Evolutionary conservation across 257 asterid genomes (phyloP).

Genomic region (Fraxinus americana): DNA sequence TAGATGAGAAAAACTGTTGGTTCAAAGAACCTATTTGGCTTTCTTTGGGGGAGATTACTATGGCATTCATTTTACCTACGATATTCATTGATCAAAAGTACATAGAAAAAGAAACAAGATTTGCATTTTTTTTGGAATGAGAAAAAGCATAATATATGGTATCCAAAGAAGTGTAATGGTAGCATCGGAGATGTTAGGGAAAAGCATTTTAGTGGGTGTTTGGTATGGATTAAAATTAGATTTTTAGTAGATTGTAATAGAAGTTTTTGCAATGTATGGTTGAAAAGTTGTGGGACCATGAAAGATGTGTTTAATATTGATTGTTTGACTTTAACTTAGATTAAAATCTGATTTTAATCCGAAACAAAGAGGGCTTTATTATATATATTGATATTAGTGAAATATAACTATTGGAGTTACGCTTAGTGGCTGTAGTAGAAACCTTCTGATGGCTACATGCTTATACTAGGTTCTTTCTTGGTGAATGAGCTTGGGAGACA

Average conservation of each 20-base stretch:
- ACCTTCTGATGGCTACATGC: neutral
- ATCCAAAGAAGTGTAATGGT: neutral
- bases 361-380: too few relatives aligned
- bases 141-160: neutral
- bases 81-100: neutral
- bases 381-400: neutral
- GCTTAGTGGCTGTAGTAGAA: neutral
- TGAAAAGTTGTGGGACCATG: too few relatives aligned
- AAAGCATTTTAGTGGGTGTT: neutral
- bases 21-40: neutral
- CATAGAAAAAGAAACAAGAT: neutral
- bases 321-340: too few relatives aligned
- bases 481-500: neutral
- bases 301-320: too few relatives aligned
- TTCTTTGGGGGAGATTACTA: neutral
- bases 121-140: neutral
- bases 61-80: neutral
- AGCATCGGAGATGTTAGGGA: neutral
- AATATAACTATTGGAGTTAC: neutral
- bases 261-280: too few relatives aligned
- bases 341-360: too few relatives aligned
- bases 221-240: too few relatives aligned
- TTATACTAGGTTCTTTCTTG: neutral
- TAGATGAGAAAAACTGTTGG: neutral
- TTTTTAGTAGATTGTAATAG: too few relatives aligned